These are phyloP conservation scores for Podospora comata DNA, from an alignment of 495 filamentous ascomycete genomes.

Conservation along the genomic window DNA sequence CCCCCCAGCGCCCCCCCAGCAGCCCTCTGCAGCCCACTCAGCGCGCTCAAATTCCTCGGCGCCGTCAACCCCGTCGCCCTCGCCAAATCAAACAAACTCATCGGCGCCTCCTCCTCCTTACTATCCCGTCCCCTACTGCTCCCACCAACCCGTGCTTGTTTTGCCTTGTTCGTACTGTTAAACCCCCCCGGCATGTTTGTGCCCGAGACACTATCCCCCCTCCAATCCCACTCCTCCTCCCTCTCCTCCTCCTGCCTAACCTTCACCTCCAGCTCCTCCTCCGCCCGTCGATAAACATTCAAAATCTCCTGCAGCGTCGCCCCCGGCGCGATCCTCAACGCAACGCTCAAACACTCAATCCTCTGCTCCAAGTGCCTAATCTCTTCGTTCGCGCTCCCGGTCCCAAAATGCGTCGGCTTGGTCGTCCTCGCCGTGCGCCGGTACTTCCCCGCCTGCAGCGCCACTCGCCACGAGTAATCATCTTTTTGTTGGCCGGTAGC, in stretches of 20 bases:
- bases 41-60: constrained; percentile 47
- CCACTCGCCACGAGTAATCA: constrained; percentile 88
- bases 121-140: constrained; percentile 24
- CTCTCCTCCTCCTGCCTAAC: constrained; percentile 68
- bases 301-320: constrained; percentile 80
- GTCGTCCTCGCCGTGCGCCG: constrained; percentile 48
- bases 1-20: constrained; percentile 11
- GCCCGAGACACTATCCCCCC: constrained; percentile 48
- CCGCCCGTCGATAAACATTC: constrained; percentile 77
- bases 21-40: constrained; percentile 43
- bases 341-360: constrained; percentile 84
- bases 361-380: constrained; percentile 73
- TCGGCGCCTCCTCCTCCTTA: constrained; percentile 71
- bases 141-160: constrained; percentile 8
- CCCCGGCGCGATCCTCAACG: constrained; percentile 76
- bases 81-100: constrained; percentile 92
- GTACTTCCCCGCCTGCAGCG: constrained; percentile 82
- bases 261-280: constrained; percentile 74
- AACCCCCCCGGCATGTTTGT: constrained; percentile 63
- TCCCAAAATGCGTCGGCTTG: constrained; percentile 52
- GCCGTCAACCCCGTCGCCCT: constrained; percentile 74
- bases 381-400: constrained; percentile 49
- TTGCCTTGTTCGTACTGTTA: constrained; percentile 25
- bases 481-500: constrained; percentile 44
- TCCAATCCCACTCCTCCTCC: constrained; percentile 68